phyloP scores from a whole-genome alignment of 2,329 filamentous ascomycete species.

The Huntiella savannae region DNA sequence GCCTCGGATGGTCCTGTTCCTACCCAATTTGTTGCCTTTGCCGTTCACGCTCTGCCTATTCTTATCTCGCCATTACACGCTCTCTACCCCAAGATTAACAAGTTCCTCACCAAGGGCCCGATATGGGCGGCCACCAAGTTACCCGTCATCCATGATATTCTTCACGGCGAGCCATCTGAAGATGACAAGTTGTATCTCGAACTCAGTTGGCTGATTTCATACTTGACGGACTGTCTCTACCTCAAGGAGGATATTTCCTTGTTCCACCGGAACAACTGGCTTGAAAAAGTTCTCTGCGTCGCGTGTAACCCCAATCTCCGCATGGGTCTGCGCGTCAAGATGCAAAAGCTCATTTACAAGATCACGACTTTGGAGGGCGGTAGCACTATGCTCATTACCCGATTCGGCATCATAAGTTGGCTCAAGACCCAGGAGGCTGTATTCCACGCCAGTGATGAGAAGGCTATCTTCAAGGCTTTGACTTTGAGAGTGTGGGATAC shows the following conservation, averaged over 20 bases:
- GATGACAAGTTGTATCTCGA: slow-evolving; percentile 58
- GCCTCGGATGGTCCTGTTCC: slow-evolving; percentile 43
- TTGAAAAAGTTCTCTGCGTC: slow-evolving; percentile 55
- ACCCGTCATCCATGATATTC: slow-evolving; percentile 45
- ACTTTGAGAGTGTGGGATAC: slow-evolving; percentile 40
- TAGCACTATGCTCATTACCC: slow-evolving; percentile 61
- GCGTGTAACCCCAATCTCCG: slow-evolving; percentile 48
- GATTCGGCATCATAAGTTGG: slow-evolving; percentile 60
- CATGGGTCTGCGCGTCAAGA: slow-evolving; percentile 37
- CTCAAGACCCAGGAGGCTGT: slow-evolving; percentile 19
- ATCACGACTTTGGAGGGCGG: slow-evolving; percentile 50
- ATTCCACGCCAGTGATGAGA: slow-evolving; percentile 29
- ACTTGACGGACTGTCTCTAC: slow-evolving; percentile 49
- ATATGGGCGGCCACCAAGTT: slow-evolving; percentile 57
- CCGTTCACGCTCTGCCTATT: slow-evolving; percentile 48
- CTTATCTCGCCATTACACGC: slow-evolving; percentile 59
- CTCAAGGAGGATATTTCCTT: slow-evolving; percentile 39
- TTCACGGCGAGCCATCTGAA: slow-evolving; percentile 46
- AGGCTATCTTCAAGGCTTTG: slow-evolving; percentile 32
- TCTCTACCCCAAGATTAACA: slow-evolving; percentile 73
- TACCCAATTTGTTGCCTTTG: slow-evolving; percentile 58
- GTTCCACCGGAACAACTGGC: slow-evolving; percentile 43
- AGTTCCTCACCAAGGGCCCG: slow-evolving; percentile 61
- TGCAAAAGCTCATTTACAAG: slow-evolving; percentile 43
- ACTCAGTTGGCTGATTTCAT: slow-evolving; percentile 53